phyloP scores from a whole-genome alignment of 345 rosid species.

The Citrus mangshanensis region DNA sequence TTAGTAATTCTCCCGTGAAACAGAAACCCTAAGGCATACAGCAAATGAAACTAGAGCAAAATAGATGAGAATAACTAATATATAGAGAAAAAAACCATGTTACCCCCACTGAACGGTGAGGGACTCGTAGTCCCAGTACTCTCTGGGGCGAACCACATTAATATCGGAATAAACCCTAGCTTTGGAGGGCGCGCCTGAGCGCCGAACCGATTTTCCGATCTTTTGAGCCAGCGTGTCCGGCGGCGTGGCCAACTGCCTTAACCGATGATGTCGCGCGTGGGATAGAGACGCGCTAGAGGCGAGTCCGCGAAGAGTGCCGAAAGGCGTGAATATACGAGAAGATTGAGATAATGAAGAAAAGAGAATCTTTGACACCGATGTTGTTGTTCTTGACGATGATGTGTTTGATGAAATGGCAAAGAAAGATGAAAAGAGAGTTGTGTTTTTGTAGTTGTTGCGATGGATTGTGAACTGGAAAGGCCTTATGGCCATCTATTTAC shows the following conservation, averaged over 20 bases:
- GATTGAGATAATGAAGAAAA: slow-evolving; percentile 7
- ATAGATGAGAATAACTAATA: not conserved
- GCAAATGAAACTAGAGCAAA: not conserved
- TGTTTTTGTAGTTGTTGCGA: slow-evolving; percentile 17
- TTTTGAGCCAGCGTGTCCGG: slow-evolving; percentile 90
- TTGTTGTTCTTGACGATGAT: not conserved
- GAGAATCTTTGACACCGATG: not conserved
- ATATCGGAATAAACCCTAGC: slow-evolving; percentile 93
- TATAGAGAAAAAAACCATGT: not conserved
- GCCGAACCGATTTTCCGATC: slow-evolving; percentile 88
- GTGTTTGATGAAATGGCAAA: slow-evolving; percentile 14
- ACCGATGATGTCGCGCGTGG: slow-evolving; percentile 21
- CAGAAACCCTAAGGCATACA: not conserved
- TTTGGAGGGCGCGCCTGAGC: slow-evolving; percentile 91
- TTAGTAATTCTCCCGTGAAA: not conserved
- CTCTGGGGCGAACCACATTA: slow-evolving; percentile 86
- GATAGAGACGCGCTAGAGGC: slow-evolving; percentile 35
- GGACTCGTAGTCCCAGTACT: slow-evolving; percentile 68
- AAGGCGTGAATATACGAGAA: not conserved
- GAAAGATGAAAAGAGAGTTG: slow-evolving; percentile 14
- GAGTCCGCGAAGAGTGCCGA: slow-evolving; percentile 25
- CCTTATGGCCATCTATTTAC: slow-evolving; percentile 66
- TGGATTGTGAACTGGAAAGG: slow-evolving; percentile 43
- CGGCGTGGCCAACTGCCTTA: slow-evolving; percentile 26
- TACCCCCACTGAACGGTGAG: slow-evolving; percentile 95